phyloP scores from a whole-genome alignment of 108 stramenopile genomes.

The Nitzschia putrida region DNA sequence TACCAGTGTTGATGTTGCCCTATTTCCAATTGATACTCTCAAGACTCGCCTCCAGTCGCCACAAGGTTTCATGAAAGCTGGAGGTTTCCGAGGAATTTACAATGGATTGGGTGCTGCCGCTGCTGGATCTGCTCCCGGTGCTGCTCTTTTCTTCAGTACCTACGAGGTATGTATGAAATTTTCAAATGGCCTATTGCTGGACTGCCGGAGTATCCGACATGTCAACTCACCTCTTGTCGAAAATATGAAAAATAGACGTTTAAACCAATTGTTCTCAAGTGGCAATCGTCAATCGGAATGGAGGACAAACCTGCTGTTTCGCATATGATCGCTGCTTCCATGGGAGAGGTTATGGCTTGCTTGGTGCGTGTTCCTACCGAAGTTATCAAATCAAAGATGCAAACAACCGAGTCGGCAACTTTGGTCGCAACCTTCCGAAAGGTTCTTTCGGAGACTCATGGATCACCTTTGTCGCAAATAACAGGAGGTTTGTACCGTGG shows the following conservation, averaged over 20 bases:
- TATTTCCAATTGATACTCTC: slow-evolving; percentile 94
- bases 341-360: slow-evolving; percentile 93
- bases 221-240: background rate
- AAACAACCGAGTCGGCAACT: slow-evolving; percentile 63
- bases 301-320: slow-evolving; percentile 42
- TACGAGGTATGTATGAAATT: slow-evolving; percentile 71
- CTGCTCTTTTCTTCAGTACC: slow-evolving; percentile 93
- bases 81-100: slow-evolving; percentile 89
- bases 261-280: slow-evolving; percentile 56
- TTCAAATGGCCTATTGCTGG: no score
- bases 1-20: slow-evolving; percentile 85
- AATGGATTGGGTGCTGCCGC: slow-evolving; percentile 86
- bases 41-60: slow-evolving; percentile 93
- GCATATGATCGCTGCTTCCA: slow-evolving; percentile 89
- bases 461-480: slow-evolving; percentile 40
- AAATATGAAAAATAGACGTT: slow-evolving; percentile 29
- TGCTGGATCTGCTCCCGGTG: slow-evolving; percentile 87
- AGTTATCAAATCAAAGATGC: slow-evolving; percentile 97
- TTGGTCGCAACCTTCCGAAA: slow-evolving; percentile 52
- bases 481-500: slow-evolving; percentile 86
- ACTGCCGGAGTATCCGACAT: no score
- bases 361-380: slow-evolving; percentile 98
- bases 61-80: slow-evolving; percentile 80
- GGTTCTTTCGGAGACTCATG: slow-evolving; percentile 63
- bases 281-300: slow-evolving; percentile 35